These are phyloP conservation scores for Erythrobasidium hasegawianum DNA, from an alignment of 1,284 basidiomycete species.

Conservation along the genomic window DNA sequence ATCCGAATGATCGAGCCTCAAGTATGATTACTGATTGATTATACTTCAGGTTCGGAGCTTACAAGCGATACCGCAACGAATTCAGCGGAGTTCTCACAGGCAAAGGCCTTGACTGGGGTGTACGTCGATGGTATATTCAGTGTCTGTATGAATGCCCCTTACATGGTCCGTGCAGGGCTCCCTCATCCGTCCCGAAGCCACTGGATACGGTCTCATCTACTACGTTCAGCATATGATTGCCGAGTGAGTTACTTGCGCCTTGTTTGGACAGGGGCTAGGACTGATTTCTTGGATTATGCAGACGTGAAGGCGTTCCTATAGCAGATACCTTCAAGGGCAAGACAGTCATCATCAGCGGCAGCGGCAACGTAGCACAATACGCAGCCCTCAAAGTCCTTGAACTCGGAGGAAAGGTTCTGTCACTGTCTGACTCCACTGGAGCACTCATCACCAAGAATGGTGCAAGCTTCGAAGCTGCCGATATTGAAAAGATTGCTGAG, in stretches of 20 bases:
- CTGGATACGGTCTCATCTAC: constrained; percentile 71
- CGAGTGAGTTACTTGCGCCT: constrained; percentile 6
- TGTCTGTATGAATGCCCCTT: too few species aligned
- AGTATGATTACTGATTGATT: constrained; percentile 42
- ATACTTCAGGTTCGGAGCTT: constrained; percentile 51
- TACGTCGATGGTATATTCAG: too few species aligned
- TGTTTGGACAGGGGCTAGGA: too few species aligned
- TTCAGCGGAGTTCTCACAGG: constrained; percentile 73
- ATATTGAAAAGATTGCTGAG: constrained; percentile 59
- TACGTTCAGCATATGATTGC: constrained; percentile 64
- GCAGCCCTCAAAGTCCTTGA: constrained; percentile 76
- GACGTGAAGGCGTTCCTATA: constrained; percentile 30
- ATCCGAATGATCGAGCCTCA: not conserved
- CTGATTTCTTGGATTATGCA: too few species aligned
- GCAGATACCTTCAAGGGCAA: constrained; percentile 54
- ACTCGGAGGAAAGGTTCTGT: constrained; percentile 68
- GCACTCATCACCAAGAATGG: constrained; percentile 58
- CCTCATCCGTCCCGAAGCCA: constrained; percentile 63
- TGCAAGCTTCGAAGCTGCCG: constrained; percentile 60
- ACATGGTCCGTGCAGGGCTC: constrained; percentile 55
- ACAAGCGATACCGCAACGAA: constrained; percentile 71
- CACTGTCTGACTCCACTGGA: constrained; percentile 75
- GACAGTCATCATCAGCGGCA: constrained; percentile 64
- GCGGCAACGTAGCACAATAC: constrained; percentile 53
- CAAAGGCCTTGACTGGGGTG: constrained; percentile 68